A percentile compares a stretch with the other conserved stretches of the same genome.
These are phyloP conservation scores for Aphanomyces euteiches DNA, from an alignment of 352 stramenopile species.

Conservation along the genomic window DNA sequence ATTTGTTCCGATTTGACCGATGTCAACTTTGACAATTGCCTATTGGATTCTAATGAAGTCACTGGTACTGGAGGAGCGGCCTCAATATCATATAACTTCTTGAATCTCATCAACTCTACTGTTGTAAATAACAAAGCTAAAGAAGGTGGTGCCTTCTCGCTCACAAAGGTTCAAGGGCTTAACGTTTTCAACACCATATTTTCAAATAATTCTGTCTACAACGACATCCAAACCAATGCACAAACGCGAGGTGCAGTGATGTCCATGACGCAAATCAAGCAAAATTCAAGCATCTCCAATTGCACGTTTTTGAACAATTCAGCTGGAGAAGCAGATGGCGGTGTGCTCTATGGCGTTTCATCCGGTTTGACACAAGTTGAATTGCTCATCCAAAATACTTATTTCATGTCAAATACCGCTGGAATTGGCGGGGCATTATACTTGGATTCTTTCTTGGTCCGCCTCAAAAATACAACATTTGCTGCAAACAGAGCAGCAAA, in stretches of 20 bases:
- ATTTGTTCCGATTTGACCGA: constrained; percentile 21
- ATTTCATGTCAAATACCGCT: background rate
- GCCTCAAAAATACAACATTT: background rate
- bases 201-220: background rate
- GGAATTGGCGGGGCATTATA: background rate
- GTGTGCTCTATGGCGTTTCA: background rate
- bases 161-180: background rate
- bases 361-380: background rate
- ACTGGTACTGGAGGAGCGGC: constrained; percentile 4
- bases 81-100: background rate
- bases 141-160: constrained; percentile 16
- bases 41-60: background rate
- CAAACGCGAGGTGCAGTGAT: background rate
- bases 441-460: background rate
- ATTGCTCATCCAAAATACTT: background rate
- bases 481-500: background rate
- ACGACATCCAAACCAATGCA: background rate
- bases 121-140: constrained; percentile 5
- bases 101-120: background rate
- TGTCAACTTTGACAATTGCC: background rate
- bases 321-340: background rate
- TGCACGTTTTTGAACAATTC: constrained; percentile 24
- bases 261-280: background rate
- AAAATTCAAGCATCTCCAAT: background rate
- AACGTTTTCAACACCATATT: background rate